A percentile compares a stretch with the other conserved stretches of the same genome.
phyloP scores from a whole-genome alignment of 2,329 filamentous ascomycete species.

The Cercospora sp. region DNA sequence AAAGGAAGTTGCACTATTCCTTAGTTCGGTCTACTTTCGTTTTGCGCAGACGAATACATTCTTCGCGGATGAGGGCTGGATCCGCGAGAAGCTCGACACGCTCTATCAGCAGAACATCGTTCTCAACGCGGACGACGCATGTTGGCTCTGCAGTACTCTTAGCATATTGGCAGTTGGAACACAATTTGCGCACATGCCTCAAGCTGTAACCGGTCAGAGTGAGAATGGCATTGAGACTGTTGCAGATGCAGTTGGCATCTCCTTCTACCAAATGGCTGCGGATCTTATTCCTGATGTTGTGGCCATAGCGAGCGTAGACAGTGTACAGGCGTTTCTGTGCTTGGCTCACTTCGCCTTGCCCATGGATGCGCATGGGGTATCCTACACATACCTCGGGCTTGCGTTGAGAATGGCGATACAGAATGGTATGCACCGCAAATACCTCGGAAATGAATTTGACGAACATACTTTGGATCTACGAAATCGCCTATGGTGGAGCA shows the following conservation, averaged over 20 bases:
- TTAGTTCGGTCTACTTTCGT: slow-evolving; percentile 47
- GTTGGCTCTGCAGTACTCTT: slow-evolving; percentile 40
- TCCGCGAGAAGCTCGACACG: slow-evolving; percentile 42
- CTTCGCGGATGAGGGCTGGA: slow-evolving; percentile 47
- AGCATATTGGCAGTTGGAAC: slow-evolving; percentile 48
- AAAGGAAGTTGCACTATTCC: slow-evolving; percentile 48
- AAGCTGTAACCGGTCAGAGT: slow-evolving; percentile 2
- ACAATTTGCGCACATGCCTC: slow-evolving; percentile 44
- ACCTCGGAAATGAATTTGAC: slow-evolving; percentile 45
- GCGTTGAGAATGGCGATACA: slow-evolving; percentile 60
- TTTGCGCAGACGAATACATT: slow-evolving; percentile 49
- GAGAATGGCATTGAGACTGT: slow-evolving; percentile 38
- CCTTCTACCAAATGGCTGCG: slow-evolving; percentile 59
- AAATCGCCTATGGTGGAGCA: slow-evolving; percentile 26
- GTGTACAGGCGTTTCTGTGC: slow-evolving; percentile 59
- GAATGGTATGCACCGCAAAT: slow-evolving; percentile 59
- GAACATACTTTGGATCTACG: slow-evolving; percentile 44
- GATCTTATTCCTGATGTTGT: slow-evolving; percentile 59
- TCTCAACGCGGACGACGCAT: slow-evolving; percentile 44
- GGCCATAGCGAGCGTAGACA: slow-evolving; percentile 55
- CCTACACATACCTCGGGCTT: slow-evolving; percentile 59
- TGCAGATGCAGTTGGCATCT: slow-evolving; percentile 48
- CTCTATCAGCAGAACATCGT: slow-evolving; percentile 43
- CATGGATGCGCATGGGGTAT: slow-evolving; percentile 57
- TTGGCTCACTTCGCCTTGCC: slow-evolving; percentile 59